Base-by-base conservation (phyloP, 257 asterid species). In the Lithospermum erythrorhizon region DNA sequence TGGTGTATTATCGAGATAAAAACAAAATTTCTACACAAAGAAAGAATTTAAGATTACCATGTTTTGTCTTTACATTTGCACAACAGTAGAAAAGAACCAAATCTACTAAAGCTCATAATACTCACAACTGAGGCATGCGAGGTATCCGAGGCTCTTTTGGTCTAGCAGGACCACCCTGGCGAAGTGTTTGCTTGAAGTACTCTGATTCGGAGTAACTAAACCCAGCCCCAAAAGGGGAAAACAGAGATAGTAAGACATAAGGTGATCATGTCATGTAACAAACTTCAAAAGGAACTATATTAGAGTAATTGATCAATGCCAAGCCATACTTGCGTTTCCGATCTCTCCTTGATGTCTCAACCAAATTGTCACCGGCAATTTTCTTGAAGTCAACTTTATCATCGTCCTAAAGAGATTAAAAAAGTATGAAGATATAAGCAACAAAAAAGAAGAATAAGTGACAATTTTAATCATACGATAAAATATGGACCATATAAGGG, bases 151-250 rank as follows among this genome's bases (percentile, higher is more conserved):
- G 97, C 80, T 93, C 99, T 73, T 87, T 93, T 29, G 99, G 86
- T 69, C 77, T 84, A 19, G 90, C 85, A 60, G 99, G 97, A 68
- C 96, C 99, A 83, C 83, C 81, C 70, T 85, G 97, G 53, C 99
- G 97, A 96, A 93, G 84, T 70, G 99, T 93, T 80, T 93, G 99
- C 89, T 93, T 93, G 78, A 86, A 89, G 83, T 93, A 89, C 77
- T 93, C 99, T 0, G 97, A 83, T 57, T 93, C 99, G 0, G 99
- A 93, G 81, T 93, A 93, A 75, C 99, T 93, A 65, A 49, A 23
- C 7, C 11, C 24, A 53, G 3, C 22, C 57, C 22, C 21, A 37
- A 70, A 41, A 59, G 14, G 13, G 58, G 48, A 30, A 29, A 53
- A 48, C 25, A 21, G 29, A 47, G 57, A 56, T 75, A 20, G 56